These are phyloP conservation scores for Stachybotrys chlorohalonatus DNA, from an alignment of 2,329 filamentous ascomycete genomes.

Conservation along the genomic window DNA sequence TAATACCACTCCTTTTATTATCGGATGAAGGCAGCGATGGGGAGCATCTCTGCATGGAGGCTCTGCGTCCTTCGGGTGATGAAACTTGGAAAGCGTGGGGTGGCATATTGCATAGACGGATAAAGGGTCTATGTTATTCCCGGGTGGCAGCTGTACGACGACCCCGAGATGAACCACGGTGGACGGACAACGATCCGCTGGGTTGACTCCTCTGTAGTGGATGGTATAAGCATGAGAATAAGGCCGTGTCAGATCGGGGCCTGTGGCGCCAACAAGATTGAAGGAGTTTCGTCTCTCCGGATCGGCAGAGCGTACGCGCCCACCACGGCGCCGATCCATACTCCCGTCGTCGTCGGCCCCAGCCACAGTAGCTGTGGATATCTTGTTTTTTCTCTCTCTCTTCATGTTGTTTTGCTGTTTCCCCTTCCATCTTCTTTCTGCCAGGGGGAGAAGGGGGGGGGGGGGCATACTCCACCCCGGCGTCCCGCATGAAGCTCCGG, in stretches of 20 bases:
- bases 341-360: not conserved
- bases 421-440: too few relatives aligned
- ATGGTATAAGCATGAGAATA: not conserved
- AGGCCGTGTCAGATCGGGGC: not conserved
- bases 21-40: not conserved
- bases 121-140: not conserved
- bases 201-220: not conserved
- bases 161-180: not conserved
- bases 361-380: too few relatives aligned
- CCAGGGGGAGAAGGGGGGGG: too few relatives aligned
- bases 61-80: not conserved
- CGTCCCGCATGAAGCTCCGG: not conserved
- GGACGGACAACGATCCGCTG: too few relatives aligned
- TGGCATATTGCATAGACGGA: not conserved
- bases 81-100: not conserved
- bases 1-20: not conserved
- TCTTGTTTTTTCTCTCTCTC: too few relatives aligned
- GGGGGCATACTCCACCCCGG: not conserved
- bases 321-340: not conserved
- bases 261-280: not conserved
- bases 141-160: not conserved
- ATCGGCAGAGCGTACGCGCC: not conserved
- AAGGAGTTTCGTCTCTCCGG: not conserved
- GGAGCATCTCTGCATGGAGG: not conserved
- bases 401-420: too few relatives aligned